Percentiles rank a stretch among this genome's conserved stretches.
These are phyloP conservation scores for Aspergillus novoparasiticus DNA, from an alignment of 2,329 filamentous ascomycete genomes.

Conservation along the genomic window DNA sequence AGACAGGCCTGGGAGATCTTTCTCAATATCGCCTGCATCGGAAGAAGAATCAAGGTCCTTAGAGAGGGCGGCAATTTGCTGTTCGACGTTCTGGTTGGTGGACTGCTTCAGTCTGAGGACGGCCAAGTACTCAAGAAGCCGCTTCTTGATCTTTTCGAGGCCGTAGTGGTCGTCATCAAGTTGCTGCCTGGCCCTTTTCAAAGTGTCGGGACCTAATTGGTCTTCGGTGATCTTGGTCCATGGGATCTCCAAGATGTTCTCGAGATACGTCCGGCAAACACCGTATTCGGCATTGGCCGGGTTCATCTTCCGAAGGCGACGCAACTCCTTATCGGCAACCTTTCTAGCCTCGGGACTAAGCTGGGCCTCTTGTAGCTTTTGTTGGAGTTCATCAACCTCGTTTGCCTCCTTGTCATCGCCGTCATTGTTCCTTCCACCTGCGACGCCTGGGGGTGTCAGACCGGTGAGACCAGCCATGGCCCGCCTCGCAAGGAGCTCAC, in stretches of 20 bases:
- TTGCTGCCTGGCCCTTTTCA: conserved; percentile 80
- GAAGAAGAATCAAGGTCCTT: conserved; percentile 46
- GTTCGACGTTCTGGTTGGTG: conserved; percentile 79
- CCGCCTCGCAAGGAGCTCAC: conserved; percentile 46
- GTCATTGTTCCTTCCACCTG: conserved; percentile 51
- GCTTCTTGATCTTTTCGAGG: conserved; percentile 95
- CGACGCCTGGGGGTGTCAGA: conserved; percentile 44
- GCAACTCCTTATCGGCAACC: conserved; percentile 86
- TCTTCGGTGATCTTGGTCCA: conserved; percentile 87
- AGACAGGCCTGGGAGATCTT: conserved; percentile 57
- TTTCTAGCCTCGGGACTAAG: conserved; percentile 83
- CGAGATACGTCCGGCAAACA: conserved; percentile 88
- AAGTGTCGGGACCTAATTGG: conserved; percentile 76
- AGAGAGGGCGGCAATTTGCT: conserved; percentile 65
- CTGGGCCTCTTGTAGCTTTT: conserved; percentile 78
- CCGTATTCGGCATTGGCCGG: conserved; percentile 95
- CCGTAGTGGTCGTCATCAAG: conserved; percentile 96
- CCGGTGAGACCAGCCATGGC: conserved; percentile 48
- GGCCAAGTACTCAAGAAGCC: conserved; percentile 90
- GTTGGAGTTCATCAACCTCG: conserved; percentile 88
- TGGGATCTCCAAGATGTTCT: conserved; percentile 90
- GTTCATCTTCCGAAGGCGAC: conserved; percentile 90
- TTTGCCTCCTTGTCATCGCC: conserved; percentile 79
- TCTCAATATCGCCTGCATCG: conserved; percentile 51
- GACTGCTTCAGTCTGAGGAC: conserved; percentile 95